Conservation (phyloP, 2,329 filamentous ascomycete genomes). For the Colletotrichum tanaceti region DNA sequence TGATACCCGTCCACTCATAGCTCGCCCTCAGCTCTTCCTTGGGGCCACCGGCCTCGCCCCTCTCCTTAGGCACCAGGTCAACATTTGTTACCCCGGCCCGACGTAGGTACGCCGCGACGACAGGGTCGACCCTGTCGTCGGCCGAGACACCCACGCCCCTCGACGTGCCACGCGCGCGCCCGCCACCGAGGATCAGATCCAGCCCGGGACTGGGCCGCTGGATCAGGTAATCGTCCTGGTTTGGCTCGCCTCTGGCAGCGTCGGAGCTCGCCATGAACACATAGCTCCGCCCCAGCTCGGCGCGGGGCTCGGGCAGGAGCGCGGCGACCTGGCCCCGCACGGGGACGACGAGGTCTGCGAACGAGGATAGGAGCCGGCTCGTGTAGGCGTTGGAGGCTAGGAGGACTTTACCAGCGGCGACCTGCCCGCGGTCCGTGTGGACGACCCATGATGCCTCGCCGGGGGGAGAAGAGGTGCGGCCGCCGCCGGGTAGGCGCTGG, state of each 20-base stretch:
- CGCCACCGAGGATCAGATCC: slow-evolving; percentile 78
- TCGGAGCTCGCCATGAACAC: slow-evolving; percentile 63
- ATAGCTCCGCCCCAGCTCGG: slow-evolving; percentile 67
- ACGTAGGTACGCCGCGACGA: slow-evolving; percentile 67
- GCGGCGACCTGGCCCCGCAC: slow-evolving; percentile 79
- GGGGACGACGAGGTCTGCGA: slow-evolving; percentile 79
- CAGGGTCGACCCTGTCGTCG: slow-evolving; percentile 68
- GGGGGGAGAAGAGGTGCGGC: slow-evolving; percentile 10
- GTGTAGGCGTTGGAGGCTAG: slow-evolving; percentile 89
- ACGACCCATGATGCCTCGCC: slow-evolving; percentile 64
- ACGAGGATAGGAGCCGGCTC: slow-evolving; percentile 76
- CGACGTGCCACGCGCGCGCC: slow-evolving; percentile 66
- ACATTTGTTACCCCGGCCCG: slow-evolving; percentile 55
- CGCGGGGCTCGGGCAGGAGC: slow-evolving; percentile 60
- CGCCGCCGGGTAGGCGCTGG: slow-evolving; percentile 46
- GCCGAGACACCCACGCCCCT: slow-evolving; percentile 68
- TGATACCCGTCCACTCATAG: slow-evolving; percentile 83
- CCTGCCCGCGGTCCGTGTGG: slow-evolving; percentile 75
- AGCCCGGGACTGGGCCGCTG: slow-evolving; percentile 71
- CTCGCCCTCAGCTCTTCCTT: slow-evolving; percentile 60
- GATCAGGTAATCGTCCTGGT: slow-evolving; percentile 78
- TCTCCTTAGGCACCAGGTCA: slow-evolving; percentile 52
- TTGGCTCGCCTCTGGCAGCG: slow-evolving; percentile 45
- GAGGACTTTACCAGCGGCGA: slow-evolving; percentile 73
- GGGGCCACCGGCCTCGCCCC: slow-evolving; percentile 42